These are phyloP conservation scores for Pyrenochaeta sp. DNA, from an alignment of 2,329 filamentous ascomycete genomes.

Conservation along the genomic window DNA sequence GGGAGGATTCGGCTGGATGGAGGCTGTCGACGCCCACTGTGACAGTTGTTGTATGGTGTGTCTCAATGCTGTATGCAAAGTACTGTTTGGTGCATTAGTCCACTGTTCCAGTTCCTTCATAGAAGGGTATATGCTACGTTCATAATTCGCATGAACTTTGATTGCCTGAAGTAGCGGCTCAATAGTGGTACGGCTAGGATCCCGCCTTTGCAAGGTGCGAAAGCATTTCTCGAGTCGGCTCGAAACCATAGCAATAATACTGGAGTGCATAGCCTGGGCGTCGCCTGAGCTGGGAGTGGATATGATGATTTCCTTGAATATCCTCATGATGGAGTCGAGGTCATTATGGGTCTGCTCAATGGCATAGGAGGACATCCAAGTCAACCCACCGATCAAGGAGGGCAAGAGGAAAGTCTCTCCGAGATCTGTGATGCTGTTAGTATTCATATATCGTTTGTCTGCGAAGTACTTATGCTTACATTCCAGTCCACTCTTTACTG, in stretches of 20 bases:
- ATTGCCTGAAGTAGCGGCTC: constrained; percentile 73
- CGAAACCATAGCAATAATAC: constrained; percentile 75
- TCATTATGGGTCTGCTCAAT: constrained; percentile 70
- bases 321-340: constrained; percentile 72
- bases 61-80: constrained; percentile 65
- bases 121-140: constrained; percentile 68
- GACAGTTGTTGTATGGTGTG: constrained; percentile 69
- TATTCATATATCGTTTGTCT: background rate
- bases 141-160: constrained; percentile 63
- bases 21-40: constrained; percentile 68
- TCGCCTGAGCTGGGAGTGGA: constrained; percentile 75
- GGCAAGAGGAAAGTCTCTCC: constrained; percentile 83
- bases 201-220: constrained; percentile 69
- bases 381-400: constrained; percentile 75
- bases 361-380: constrained; percentile 74
- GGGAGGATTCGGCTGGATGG: constrained; percentile 61
- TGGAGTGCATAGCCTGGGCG: constrained; percentile 72
- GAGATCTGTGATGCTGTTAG: constrained; percentile 61
- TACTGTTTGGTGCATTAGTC: constrained; percentile 64
- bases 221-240: constrained; percentile 73
- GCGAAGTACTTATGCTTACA: constrained; percentile 58
- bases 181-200: constrained; percentile 72
- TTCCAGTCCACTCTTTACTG: constrained; percentile 77
- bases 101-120: constrained; percentile 74
- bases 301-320: constrained; percentile 75